Conservation (phyloP, 345 rosid genomes). For the Arabis alpina region DNA sequence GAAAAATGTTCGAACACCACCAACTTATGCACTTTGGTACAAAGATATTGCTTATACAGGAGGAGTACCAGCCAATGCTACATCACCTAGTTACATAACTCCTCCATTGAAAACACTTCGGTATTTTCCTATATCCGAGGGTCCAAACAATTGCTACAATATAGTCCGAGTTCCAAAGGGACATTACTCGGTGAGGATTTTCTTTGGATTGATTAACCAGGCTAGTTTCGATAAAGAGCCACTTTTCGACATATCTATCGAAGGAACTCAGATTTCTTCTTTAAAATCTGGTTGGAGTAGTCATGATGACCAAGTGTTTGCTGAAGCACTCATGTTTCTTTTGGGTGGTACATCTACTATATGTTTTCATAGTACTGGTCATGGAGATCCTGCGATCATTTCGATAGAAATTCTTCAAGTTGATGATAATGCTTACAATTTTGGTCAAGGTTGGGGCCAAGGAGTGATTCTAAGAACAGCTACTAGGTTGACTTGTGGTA, state of each 20-base stretch:
- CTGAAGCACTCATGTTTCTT: constrained; percentile 80
- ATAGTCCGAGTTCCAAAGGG: constrained; percentile 74
- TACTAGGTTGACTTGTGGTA: constrained; percentile 79
- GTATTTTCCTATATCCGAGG: constrained; percentile 86
- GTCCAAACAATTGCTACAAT: constrained; percentile 88
- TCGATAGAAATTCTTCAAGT: constrained; percentile 90
- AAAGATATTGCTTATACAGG: constrained; percentile 96
- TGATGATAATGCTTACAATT: constrained; percentile 73
- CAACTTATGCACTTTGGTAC: constrained; percentile 82
- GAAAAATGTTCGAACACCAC: constrained; percentile 57
- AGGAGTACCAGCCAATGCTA: constrained; percentile 74
- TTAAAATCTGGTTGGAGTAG: constrained; percentile 84
- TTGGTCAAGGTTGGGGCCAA: constrained; percentile 59
- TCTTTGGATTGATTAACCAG: constrained; percentile 60
- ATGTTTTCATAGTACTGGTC: constrained; percentile 98
- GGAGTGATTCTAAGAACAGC: constrained; percentile 73
- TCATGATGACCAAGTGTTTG: constrained; percentile 78
- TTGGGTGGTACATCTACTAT: constrained; percentile 66
- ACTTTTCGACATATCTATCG: constrained; percentile 82
- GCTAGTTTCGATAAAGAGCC: constrained; percentile 72
- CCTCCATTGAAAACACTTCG: constrained; percentile 83
- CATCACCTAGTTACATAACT: constrained; percentile 56
- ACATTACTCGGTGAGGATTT: constrained; percentile 80
- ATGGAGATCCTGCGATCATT: constrained; percentile 90
- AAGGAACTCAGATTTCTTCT: constrained; percentile 85